These are phyloP conservation scores for Serendipita indica DNA, from an alignment of 768 basidiomycete species.

Conservation along the genomic window DNA sequence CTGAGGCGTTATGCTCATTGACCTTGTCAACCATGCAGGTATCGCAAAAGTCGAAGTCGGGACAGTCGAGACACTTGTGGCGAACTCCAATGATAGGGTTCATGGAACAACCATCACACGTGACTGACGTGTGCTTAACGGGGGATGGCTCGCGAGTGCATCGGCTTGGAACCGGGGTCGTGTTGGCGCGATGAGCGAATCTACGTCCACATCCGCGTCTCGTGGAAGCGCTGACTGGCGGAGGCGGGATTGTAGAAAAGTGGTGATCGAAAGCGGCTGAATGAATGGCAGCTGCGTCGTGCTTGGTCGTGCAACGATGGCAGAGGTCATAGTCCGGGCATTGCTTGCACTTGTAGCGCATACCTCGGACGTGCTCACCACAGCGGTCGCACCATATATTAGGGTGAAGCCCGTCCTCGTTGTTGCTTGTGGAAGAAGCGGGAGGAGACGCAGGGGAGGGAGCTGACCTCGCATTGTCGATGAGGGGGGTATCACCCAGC, in stretches of 20 bases:
- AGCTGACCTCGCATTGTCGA: not conserved
- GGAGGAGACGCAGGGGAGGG: not conserved
- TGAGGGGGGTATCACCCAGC: not conserved
- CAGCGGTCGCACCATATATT: constrained; percentile 21
- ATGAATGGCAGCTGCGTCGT: constrained; percentile 4
- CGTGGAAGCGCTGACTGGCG: not conserved
- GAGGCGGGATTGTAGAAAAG: not conserved
- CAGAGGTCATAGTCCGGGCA: constrained; percentile 18
- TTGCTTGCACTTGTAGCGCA: constrained; percentile 20
- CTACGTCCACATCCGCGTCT: constrained; percentile 10
- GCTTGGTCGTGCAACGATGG: not conserved
- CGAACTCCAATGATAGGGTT: constrained; percentile 44
- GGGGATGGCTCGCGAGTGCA: constrained; percentile 14
- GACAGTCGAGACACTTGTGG: constrained; percentile 70
- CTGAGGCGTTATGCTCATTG: not conserved
- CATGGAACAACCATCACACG: constrained; percentile 49
- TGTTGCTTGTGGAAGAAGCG: not conserved
- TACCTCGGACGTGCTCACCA: constrained; percentile 17
- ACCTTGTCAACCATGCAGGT: constrained; percentile 37
- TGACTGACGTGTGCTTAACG: constrained; percentile 38
- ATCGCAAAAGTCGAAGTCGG: constrained; percentile 61
- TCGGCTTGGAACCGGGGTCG: not conserved
- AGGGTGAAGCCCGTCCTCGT: constrained; percentile 11
- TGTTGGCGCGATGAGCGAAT: not conserved
- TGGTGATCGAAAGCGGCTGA: not conserved